Evolutionary conservation across 257 asterid genomes (phyloP).

Genomic region (Solanum chmielewskii): DNA sequence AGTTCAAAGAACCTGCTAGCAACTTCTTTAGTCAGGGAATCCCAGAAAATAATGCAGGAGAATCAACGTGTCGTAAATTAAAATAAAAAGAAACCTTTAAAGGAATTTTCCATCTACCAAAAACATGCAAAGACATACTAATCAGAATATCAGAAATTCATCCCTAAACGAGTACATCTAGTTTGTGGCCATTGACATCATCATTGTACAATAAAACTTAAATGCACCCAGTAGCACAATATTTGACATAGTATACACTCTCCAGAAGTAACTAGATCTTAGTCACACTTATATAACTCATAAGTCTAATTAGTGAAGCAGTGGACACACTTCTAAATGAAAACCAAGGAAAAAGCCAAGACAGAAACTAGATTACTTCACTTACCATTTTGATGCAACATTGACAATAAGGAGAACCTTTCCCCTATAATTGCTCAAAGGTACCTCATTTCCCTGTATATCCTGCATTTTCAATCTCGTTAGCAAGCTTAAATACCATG

Average conservation of each 20-base stretch:
- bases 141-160: not conserved
- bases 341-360: not conserved
- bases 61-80: not conserved
- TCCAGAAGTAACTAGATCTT: not conserved
- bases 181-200: not conserved
- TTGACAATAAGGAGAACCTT: slow-evolving; percentile 72
- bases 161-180: not conserved
- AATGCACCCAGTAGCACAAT: not conserved
- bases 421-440: slow-evolving; percentile 59
- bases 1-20: not conserved
- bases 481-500: not conserved
- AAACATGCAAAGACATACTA: not conserved
- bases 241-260: not conserved
- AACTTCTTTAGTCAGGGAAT: not conserved
- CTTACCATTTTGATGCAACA: slow-evolving; percentile 83
- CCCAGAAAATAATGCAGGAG: not conserved
- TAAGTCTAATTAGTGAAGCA: not conserved
- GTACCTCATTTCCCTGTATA: slow-evolving; percentile 57
- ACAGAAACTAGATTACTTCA: not conserved
- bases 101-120: not conserved
- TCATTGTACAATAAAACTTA: not conserved
- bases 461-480: slow-evolving; percentile 36
- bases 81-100: not conserved
- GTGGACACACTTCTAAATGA: not conserved
- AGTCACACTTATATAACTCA: not conserved